These are phyloP conservation scores for Colletotrichum costaricense DNA, from an alignment of 2,329 filamentous ascomycete species.

Conservation along the genomic window DNA sequence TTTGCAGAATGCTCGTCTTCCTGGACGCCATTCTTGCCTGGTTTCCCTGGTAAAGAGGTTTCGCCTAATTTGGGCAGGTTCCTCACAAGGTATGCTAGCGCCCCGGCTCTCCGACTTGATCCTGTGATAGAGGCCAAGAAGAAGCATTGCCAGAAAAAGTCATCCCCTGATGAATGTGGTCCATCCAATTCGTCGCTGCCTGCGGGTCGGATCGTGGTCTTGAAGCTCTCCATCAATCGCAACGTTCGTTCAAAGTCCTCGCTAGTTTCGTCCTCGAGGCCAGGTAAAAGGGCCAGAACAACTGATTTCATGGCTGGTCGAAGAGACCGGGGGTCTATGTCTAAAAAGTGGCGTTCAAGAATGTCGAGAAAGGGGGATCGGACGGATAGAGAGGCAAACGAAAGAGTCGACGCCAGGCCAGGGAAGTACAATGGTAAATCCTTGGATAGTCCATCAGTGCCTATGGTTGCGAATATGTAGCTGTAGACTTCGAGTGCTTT, in stretches of 20 bases:
- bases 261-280: constrained; percentile 93
- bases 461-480: constrained; percentile 88
- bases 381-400: constrained; percentile 93
- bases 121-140: constrained; percentile 95
- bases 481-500: constrained; percentile 95
- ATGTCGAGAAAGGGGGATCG: constrained; percentile 87
- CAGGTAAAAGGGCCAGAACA: constrained; percentile 88
- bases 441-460: constrained; percentile 80
- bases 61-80: constrained; percentile 79
- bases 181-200: constrained; percentile 61
- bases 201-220: constrained; percentile 70
- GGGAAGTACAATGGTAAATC: constrained; percentile 92
- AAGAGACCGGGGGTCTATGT: constrained; percentile 76
- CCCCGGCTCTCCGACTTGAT: constrained; percentile 84
- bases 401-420: constrained; percentile 87
- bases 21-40: constrained; percentile 41
- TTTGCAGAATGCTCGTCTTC: constrained; percentile 63
- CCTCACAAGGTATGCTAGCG: constrained; percentile 85
- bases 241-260: constrained; percentile 95
- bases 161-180: constrained; percentile 73
- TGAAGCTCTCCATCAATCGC: constrained; percentile 81
- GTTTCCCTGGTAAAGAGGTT: constrained; percentile 43
- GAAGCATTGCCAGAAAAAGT: constrained; percentile 98
- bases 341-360: constrained; percentile 83
- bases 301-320: constrained; percentile 92